Base-by-base conservation (phyloP, 2,329 filamentous ascomycete genomes). In the Zalaria sp. region DNA sequence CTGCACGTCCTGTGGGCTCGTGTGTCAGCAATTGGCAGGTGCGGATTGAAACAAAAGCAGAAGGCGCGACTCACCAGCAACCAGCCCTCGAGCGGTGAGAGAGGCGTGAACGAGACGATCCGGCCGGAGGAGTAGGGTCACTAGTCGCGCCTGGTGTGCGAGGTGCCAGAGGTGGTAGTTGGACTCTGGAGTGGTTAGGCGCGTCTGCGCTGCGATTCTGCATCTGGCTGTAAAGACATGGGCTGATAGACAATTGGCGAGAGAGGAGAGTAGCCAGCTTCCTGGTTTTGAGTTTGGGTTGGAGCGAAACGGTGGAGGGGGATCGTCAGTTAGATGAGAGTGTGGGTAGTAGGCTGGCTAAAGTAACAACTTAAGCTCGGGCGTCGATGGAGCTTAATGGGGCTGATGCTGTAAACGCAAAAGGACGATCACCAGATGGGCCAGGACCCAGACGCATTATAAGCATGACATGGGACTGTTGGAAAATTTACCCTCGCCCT, bases 1-100 rank as follows among this genome's bases (percentile, higher is more conserved):
- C 29, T 7, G 29, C 29, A 32, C 7, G 29, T 32, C 29, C 29
- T 32, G 29, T 7, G 29, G 18, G 18, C 18, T 18, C 18, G 18
- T 18, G 18, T 18, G 18, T 18, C 18, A 32, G n/a, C 7, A 32
- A 7, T n/a, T 7, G 29, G 7, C n/a, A 32, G 7, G 29, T 32
- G n/a, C 7, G 7, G 29, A 32, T 32, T 32, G 29, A 32, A n/a
- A n/a, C 7, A 3, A 32, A 3, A 3, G 18, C n/a, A 18, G 42
- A 9, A 29, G 34, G 11, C 25, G 11, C 11, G 25, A 57, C 63
- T 51, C 57, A 66, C 66, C 70, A 73, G 50, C 70, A 73, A 43
- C 70, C 70, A 29, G 68, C 71, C 46, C 70, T 58, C 38, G 70
- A 73, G 42, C 70, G 63, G 42, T 71, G 69, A 34, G 70, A 70